Base-by-base conservation (phyloP, 2,329 filamentous ascomycete genomes). In the Penicillium sclerotiorum region DNA sequence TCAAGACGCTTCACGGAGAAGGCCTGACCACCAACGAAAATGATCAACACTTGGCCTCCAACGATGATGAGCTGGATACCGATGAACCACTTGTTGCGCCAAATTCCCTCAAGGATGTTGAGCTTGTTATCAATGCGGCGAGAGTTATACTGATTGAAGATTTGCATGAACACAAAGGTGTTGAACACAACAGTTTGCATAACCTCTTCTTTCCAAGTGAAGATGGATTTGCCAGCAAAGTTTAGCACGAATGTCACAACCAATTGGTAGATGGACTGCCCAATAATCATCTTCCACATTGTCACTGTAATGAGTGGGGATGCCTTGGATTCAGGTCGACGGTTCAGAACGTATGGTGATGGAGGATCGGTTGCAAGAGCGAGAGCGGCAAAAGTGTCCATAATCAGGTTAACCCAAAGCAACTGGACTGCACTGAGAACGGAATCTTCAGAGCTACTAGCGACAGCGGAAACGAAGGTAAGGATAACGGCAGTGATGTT, bases 381-480 rank as follows among this genome's bases (percentile, higher is more conserved):
- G 23, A 87, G 78, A 12, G 84, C 84, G 2, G 84, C 84, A 52
- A 87, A 85, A 5, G 84, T 86, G 59, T 86, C 83, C 83, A 87
- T 87, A 62, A 87, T 87, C 40, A 87, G 71, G 62, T 87, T 87
- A 43, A 87, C 82, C 84, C 84, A 87, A 27, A 87, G 75, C 36
- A 87, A 77, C 58, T 87, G 85, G 0, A 87, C 83, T 1, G 85
- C 83, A 1, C 80, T 85, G 37, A 87, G 78, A 2, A 87, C 81
- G 5, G 84, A 82, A 37, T 78, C 69, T 70, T 80, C 79, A 9
- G 80, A 71, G 5, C 72, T 65, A 49, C 77, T 78, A 8, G 82
- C 79, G 39, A 87, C 80, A 3, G 85, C 82, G 2, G 84, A 83
- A 54, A 86, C 74, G 47, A 87, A 86, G 1, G 84, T 85, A 8